Percentiles rank a stretch among this genome's conserved stretches.
Conservation (phyloP, 2,329 filamentous ascomycete species). For the Colletotrichum sp. region DNA sequence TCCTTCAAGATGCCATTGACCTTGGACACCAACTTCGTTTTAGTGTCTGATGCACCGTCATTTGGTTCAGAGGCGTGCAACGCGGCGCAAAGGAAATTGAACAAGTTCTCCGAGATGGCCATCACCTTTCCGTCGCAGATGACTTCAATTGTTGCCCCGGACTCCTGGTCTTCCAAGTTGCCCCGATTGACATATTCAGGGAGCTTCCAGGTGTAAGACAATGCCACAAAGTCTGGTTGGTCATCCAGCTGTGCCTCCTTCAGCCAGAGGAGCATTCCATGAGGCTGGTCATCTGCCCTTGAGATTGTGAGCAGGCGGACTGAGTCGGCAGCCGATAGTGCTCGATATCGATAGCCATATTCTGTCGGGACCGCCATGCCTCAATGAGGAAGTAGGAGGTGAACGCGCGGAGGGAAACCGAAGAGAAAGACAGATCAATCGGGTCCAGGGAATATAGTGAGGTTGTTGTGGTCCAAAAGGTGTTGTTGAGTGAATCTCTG, state of each 20-base stretch:
- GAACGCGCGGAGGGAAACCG: too few species aligned
- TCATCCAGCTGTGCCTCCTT: neutral
- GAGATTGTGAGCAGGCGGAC: neutral
- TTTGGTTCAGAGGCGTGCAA: too few species aligned
- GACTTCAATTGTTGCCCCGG: neutral
- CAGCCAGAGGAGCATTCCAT: neutral
- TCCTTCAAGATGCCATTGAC: neutral
- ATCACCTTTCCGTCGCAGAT: neutral
- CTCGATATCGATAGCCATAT: neutral
- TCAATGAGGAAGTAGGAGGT: too few species aligned
- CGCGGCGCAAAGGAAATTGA: neutral
- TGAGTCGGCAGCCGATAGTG: neutral
- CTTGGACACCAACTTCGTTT: neutral
- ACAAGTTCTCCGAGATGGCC: neutral
- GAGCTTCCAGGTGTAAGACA: neutral
- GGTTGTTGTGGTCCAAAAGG: too few species aligned
- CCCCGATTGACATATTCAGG: neutral
- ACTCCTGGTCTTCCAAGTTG: neutral
- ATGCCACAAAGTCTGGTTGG: neutral
- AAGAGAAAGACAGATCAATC: too few species aligned
- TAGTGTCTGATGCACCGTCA: too few species aligned
- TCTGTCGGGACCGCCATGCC: neutral
- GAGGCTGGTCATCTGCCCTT: neutral
- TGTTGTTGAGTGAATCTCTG: too few species aligned
- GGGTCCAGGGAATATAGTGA: too few species aligned